phyloP scores from a whole-genome alignment of 2,329 filamentous ascomycete species.

The Colletotrichum gloeosporioides region DNA sequence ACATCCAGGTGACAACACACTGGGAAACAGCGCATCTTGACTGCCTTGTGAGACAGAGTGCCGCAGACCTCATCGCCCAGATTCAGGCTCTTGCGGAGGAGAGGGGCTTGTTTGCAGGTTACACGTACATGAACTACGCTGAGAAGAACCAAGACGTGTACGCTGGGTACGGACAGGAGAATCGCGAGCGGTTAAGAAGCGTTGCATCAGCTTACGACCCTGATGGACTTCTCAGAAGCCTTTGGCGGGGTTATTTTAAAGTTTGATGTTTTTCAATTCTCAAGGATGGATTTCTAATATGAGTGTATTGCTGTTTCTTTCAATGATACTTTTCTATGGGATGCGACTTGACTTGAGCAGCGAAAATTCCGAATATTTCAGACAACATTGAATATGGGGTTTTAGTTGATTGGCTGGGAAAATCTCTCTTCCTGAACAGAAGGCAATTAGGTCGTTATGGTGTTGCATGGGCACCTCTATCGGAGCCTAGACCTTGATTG shows the following conservation, averaged over 20 bases:
- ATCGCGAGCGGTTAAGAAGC: constrained; percentile 28
- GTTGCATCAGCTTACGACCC: constrained; percentile 33
- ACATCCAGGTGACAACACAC: constrained; percentile 32
- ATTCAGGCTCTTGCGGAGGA: constrained; percentile 31
- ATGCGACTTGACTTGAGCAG: too few species aligned
- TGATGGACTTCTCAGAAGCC: constrained; percentile 26
- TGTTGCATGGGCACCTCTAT: too few species aligned
- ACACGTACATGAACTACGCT: constrained; percentile 42
- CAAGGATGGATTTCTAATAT: too few species aligned
- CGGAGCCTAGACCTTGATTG: too few species aligned
- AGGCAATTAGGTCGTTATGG: too few species aligned
- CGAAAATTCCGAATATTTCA: too few species aligned
- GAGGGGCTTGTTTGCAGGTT: constrained; percentile 33
- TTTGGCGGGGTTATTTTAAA: constrained; percentile 29
- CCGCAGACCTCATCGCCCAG: constrained; percentile 25
- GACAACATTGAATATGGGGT: too few species aligned
- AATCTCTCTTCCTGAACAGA: too few species aligned
- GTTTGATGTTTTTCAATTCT: background rate
- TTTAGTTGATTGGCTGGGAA: too few species aligned
- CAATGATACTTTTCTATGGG: too few species aligned
- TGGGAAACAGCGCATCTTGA: constrained; percentile 35
- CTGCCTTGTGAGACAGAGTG: constrained; percentile 27
- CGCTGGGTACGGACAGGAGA: constrained; percentile 40
- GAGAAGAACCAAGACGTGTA: constrained; percentile 41
- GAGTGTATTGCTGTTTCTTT: too few species aligned